phyloP scores from a whole-genome alignment of 306 rosid genomes.

The Prunus mira region DNA sequence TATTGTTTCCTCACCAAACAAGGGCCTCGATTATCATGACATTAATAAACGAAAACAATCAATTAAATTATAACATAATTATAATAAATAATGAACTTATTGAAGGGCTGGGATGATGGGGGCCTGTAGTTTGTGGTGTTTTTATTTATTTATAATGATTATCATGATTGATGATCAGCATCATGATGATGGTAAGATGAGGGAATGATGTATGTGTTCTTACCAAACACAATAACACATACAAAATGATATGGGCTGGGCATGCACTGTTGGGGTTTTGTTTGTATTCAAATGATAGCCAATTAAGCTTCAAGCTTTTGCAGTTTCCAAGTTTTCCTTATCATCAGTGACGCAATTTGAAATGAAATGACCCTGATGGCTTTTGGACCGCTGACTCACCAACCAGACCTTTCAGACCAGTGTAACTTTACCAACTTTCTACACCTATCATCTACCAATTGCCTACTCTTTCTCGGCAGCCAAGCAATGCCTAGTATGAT shows the following conservation, averaged over 20 bases:
- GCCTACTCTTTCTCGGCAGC: background rate
- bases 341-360: conserved; percentile 30
- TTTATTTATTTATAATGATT: background rate
- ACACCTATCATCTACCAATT: conserved; percentile 1
- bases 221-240: conserved; percentile 22
- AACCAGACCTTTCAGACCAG: conserved; percentile 2
- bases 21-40: conserved; percentile 7
- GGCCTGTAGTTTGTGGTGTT: background rate
- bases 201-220: conserved; percentile 26
- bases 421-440: conserved; percentile 21
- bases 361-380: conserved; percentile 31
- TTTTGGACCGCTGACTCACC: conserved; percentile 35
- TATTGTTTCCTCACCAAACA: conserved; percentile 30
- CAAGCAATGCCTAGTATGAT: background rate
- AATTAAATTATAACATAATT: background rate
- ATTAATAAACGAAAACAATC: background rate
- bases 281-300: conserved; percentile 28
- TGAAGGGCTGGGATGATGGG: background rate
- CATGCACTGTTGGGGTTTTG: conserved; percentile 34
- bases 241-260: conserved; percentile 36
- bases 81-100: background rate
- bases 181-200: conserved; percentile 4
- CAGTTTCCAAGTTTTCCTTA: conserved; percentile 33
- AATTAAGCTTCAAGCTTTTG: conserved; percentile 12
- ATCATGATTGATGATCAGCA: background rate